A percentile compares a stretch with the other conserved stretches of the same genome.
phyloP scores from a whole-genome alignment of 345 rosid genomes.

The Syzygium aqueum region DNA sequence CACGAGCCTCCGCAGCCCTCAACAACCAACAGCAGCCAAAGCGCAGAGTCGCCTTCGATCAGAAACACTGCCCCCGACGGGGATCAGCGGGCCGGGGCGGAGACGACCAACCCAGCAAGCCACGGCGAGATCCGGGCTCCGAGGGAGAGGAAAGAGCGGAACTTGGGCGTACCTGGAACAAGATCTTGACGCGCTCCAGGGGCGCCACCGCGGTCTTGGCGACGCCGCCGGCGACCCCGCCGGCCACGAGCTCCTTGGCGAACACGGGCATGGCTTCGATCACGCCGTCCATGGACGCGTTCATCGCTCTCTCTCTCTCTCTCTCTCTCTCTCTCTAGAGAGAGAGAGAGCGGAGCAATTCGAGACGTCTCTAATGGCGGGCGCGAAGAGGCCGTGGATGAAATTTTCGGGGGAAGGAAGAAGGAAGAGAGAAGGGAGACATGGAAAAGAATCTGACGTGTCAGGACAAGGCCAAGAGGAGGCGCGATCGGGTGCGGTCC shows the following conservation, averaged over 20 bases:
- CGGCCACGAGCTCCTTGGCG: slow-evolving; percentile 77
- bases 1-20: neutral
- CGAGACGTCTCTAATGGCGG: neutral
- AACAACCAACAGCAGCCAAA: neutral
- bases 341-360: neutral
- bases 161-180: slow-evolving; percentile 54
- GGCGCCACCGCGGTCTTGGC: slow-evolving; percentile 90
- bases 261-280: slow-evolving; percentile 70
- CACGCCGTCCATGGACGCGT: slow-evolving; percentile 25
- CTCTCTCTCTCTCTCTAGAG: slow-evolving; percentile 36
- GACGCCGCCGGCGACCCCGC: slow-evolving; percentile 85
- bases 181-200: slow-evolving; percentile 87
- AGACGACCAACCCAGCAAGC: neutral
- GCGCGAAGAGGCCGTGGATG: neutral
- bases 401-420: neutral
- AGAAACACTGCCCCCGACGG: neutral
- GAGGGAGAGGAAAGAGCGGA: no score
- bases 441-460: neutral
- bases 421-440: no score
- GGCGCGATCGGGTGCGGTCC: neutral
- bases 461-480: neutral
- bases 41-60: neutral
- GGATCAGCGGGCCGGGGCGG: neutral
- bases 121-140: neutral
- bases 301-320: slow-evolving; percentile 11